Evolutionary conservation across 2,329 filamentous ascomycete species (phyloP), one percentile per base, ranked within the genome.

Genomic region (Trichoderma polysporum): DNA sequence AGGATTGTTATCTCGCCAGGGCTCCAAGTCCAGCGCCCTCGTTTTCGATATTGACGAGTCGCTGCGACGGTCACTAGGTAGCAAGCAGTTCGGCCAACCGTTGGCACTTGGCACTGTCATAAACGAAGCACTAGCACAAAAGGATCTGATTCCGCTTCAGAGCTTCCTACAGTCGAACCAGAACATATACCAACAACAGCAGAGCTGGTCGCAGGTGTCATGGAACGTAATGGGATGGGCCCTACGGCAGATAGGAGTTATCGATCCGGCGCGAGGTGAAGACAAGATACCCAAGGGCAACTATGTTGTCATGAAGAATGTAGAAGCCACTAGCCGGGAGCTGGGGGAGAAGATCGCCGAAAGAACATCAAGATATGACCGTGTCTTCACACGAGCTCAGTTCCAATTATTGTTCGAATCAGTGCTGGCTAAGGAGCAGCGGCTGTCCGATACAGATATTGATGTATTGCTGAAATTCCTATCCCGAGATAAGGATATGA

Each of bases 91-190:
- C 78, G 95, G 95, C 2, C 86, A 89, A 53, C 95, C 95, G 1
- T 84, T 94, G 10, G 92, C 91, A 3, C 81, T 99, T 0, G 91
- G 91, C 1, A 87, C 89, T 3, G 95, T 94, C 5, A 82, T 98
- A 57, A 79, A 80, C 33, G 94, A 98, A 73, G 91, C 91, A 0
- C 80, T 95, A 1, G 82, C 85, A 60, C 86, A 84, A 50, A 88
- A 85, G 54, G 88, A 90, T 52, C 86, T 97, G 77, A 82, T 97
- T 13, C 87, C 90, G 0, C 74, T 94, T 12, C 80, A 86, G 15
- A 85, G 90, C 10, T 99, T 97, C 73, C 77, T 91, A 63, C 76
- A 74, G 4, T 82, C 85, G 2, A 85, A 84, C 62, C 86, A 90
- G 66, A 94, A 88, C 78, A 88, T 97, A 69, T 94, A 94, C 74